These are phyloP conservation scores for Inosperma sp. DNA, from an alignment of 768 basidiomycete species.

Conservation along the genomic window DNA sequence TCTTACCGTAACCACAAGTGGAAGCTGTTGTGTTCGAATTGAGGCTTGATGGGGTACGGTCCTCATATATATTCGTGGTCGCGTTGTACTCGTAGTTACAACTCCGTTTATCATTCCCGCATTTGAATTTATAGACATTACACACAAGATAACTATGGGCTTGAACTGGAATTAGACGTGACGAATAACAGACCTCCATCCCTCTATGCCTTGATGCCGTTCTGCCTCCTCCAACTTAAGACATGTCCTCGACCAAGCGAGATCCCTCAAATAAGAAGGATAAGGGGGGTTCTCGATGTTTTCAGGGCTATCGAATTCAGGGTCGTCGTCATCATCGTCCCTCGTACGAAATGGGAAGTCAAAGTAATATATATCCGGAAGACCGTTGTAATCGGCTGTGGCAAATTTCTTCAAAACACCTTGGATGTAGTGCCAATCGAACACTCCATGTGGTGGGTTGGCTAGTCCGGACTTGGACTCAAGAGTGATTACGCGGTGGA, in stretches of 20 bases:
- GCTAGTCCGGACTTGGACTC: background rate
- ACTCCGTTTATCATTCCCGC: too few relatives aligned
- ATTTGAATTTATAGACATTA: too few relatives aligned
- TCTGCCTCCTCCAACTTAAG: conserved; percentile 17
- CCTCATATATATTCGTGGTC: too few relatives aligned
- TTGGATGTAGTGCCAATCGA: conserved; percentile 2
- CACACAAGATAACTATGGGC: background rate
- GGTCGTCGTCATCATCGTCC: conserved; percentile 6
- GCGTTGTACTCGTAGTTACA: too few relatives aligned
- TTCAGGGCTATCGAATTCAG: conserved; percentile 17
- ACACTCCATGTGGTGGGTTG: conserved; percentile 4
- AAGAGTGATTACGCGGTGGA: background rate
- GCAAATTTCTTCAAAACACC: conserved; percentile 4
- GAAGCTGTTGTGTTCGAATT: too few relatives aligned
- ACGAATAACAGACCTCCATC: background rate
- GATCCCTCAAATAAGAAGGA: conserved; percentile 20
- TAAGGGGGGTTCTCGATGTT: conserved; percentile 20
- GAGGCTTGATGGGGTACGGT: too few relatives aligned
- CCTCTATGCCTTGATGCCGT: background rate
- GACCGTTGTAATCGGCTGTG: conserved; percentile 3
- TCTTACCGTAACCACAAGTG: too few relatives aligned
- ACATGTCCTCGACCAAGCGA: conserved; percentile 15
- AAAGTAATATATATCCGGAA: conserved; percentile 1
- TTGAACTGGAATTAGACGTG: too few relatives aligned
- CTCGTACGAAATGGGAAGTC: background rate